Percentiles rank a stretch among this genome's conserved stretches.
Conservation (phyloP, 1,139 yeast species). For the Lodderomyces orthopsilosis region DNA sequence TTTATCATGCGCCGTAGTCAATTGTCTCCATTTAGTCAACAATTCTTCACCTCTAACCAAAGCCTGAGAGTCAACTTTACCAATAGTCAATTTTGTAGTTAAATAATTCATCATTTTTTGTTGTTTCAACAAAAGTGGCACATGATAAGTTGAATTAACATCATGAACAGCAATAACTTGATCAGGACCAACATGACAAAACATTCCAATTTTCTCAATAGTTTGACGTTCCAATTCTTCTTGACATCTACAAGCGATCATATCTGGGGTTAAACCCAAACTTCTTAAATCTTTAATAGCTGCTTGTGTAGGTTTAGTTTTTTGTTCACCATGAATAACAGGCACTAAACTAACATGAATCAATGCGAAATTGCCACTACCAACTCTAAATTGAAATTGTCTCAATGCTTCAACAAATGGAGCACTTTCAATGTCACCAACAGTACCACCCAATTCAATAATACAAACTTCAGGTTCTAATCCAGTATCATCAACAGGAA, state of each 20-base stretch:
- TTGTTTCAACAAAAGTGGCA: constrained; percentile 84
- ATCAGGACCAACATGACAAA: constrained; percentile 96
- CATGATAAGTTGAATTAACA: constrained; percentile 95
- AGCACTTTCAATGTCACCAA: constrained; percentile 98
- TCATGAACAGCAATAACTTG: constrained; percentile 97
- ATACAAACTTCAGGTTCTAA: constrained; percentile 91
- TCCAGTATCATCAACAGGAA: constrained; percentile 92
- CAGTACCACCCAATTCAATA: constrained; percentile 97
- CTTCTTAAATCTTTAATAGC: constrained; percentile 96
- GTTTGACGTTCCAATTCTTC: constrained; percentile 79
- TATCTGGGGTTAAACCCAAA: constrained; percentile 90
- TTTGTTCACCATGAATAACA: constrained; percentile 96
- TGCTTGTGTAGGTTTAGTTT: constrained; percentile 99
- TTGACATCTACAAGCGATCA: constrained; percentile 97
- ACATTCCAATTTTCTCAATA: constrained; percentile 94
- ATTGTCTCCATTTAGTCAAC: constrained; percentile 73
- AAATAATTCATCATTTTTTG: constrained; percentile 82
- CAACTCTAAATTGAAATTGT: constrained; percentile 97
- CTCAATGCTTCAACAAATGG: constrained; percentile 98
- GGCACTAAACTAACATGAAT: constrained; percentile 97
- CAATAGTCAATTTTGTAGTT: constrained; percentile 62
- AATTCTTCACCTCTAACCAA: constrained; percentile 62
- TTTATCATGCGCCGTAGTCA: constrained; percentile 76
- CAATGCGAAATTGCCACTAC: constrained; percentile 87
- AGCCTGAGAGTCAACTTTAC: constrained; percentile 55